phyloP scores from a whole-genome alignment of 108 stramenopile genomes.

The Epithemia pelagica region DNA sequence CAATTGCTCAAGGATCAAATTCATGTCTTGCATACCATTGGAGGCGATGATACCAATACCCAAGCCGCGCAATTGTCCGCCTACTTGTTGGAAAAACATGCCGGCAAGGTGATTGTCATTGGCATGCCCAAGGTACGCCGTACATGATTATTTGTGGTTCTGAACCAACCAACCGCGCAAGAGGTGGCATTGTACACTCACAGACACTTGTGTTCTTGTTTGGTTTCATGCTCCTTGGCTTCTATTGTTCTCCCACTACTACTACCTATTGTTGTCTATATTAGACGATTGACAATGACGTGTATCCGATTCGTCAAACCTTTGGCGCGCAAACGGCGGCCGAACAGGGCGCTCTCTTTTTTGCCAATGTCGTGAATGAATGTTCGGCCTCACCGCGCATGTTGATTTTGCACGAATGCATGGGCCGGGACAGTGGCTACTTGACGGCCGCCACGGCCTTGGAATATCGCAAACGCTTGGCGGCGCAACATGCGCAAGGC shows the following conservation, averaged over 20 bases:
- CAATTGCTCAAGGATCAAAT: slow-evolving; percentile 70
- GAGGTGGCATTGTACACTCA: too few relatives aligned
- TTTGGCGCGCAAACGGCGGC: slow-evolving; percentile 90
- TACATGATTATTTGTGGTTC: too few relatives aligned
- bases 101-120: slow-evolving; percentile 77
- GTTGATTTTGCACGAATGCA: slow-evolving; percentile 89
- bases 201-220: too few relatives aligned
- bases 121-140: slow-evolving; percentile 80
- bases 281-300: slow-evolving; percentile 77
- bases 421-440: slow-evolving; percentile 88
- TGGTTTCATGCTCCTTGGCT: too few relatives aligned
- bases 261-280: not conserved
- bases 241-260: too few relatives aligned
- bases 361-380: slow-evolving; percentile 79
- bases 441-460: slow-evolving; percentile 77
- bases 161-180: too few relatives aligned
- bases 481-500: slow-evolving; percentile 38
- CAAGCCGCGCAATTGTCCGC: slow-evolving; percentile 84
- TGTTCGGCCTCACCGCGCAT: slow-evolving; percentile 84
- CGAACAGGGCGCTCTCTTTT: slow-evolving; percentile 76
- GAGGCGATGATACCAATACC: slow-evolving; percentile 91
- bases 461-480: slow-evolving; percentile 58
- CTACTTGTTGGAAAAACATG: slow-evolving; percentile 73
- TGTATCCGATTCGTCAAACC: slow-evolving; percentile 81
- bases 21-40: slow-evolving; percentile 87